Conservation (phyloP, 192 early-diverging fungal species). For the Helicostylum pulchrum region DNA sequence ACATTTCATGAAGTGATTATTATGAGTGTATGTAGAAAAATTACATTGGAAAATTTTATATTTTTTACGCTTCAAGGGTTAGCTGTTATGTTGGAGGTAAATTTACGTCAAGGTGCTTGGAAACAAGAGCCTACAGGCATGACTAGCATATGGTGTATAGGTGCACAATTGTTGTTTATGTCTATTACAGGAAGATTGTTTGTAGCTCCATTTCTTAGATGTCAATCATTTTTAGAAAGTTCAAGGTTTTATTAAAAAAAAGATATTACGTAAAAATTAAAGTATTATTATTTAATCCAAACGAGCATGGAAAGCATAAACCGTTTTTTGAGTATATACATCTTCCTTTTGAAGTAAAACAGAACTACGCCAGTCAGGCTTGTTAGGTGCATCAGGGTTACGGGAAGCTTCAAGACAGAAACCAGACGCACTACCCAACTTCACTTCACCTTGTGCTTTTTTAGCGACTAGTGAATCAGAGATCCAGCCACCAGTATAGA, state of each 20-base stretch:
- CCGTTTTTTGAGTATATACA: constrained; percentile 45
- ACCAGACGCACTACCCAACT: constrained; percentile 55
- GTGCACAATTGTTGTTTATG: constrained; percentile 9
- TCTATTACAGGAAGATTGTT: constrained; percentile 13
- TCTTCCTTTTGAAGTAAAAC: constrained; percentile 52
- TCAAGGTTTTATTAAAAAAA: background rate
- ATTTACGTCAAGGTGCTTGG: constrained; percentile 6
- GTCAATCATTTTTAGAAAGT: constrained; percentile 9
- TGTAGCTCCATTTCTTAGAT: constrained; percentile 21
- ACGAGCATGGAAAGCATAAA: constrained; percentile 43
- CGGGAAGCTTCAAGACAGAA: constrained; percentile 67
- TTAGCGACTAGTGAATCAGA: constrained; percentile 45
- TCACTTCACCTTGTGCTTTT: constrained; percentile 31
- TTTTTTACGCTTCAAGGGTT: constrained; percentile 20
- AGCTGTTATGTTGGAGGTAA: constrained; percentile 13
- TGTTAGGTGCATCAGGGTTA: constrained; percentile 62
- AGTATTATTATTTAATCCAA: constrained; percentile 19
- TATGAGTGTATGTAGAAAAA: constrained; percentile 11
- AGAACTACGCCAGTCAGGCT: constrained; percentile 50
- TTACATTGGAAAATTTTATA: constrained; percentile 21
- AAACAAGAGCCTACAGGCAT: constrained; percentile 9
- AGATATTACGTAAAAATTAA: background rate
- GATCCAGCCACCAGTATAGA: constrained; percentile 83
- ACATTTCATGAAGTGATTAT: constrained; percentile 22
- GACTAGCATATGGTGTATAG: background rate